Base-by-base conservation (phyloP, 2,329 filamentous ascomycete genomes). In the Aspergillus eucalypticola region DNA sequence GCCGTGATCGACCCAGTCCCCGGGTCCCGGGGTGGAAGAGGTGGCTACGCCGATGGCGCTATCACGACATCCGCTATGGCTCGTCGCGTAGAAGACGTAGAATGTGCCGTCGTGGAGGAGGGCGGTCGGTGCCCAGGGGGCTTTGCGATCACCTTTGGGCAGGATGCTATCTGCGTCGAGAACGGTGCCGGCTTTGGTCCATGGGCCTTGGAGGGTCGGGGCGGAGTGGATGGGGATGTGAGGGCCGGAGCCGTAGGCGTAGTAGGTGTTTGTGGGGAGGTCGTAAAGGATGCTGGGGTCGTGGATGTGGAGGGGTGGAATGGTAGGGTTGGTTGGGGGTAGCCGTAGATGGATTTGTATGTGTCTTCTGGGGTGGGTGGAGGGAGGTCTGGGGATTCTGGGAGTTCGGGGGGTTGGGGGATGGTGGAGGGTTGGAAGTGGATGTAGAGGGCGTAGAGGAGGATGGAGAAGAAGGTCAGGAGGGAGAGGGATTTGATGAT, bases 71-170 rank as follows among this genome's bases (percentile, higher is more conserved):
- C 87, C 86, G 60, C 88, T 86, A 5, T 82, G 77, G 58, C 82
- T 86, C 29, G 89, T 86, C 8, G 84, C 80, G 75, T 90, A 89
- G 79, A 87, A 90, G 49, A 86, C 78, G 66, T 89, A 86, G 75
- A 88, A 90, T 0, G 77, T 80, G 48, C 76, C 78, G 60, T 82
- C 83, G 25, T 89, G 77, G 7, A 82, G 75, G 29, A 79, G 71
- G 3, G 89, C 83, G 58, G 88, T 86, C 0, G 88, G 88, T 1
- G 88, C 88, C 86, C 74, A 76, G 0, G 73, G 74, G 5, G 62
- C 66, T 17, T 63, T 67, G 15, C 68, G 69, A 49, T 75, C 67
- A 17, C 73, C 73, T 54, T 76, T 76, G 2, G 64, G 62, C 50
- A 76, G 75, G 42, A 73, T 58, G 51, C 72, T 75, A 29, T 71